Evolutionary conservation across 257 asterid genomes (phyloP).

Genomic region (Solanum pennellii): DNA sequence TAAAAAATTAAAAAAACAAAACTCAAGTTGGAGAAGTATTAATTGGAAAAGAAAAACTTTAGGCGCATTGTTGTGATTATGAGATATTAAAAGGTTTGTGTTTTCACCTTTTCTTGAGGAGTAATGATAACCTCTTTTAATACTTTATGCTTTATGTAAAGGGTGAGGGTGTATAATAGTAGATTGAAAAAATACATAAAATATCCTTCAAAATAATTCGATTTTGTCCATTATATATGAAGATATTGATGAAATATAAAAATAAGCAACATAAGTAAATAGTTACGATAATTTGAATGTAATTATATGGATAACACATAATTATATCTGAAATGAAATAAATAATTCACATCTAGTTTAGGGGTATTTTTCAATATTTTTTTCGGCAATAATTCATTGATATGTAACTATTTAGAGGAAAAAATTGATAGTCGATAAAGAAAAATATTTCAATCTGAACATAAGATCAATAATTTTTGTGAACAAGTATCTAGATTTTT

Average conservation of each 20-base stretch:
- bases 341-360: too few species aligned
- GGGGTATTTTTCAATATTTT: too few species aligned
- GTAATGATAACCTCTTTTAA: background rate
- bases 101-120: background rate
- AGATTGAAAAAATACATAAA: background rate
- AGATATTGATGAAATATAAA: background rate
- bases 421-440: background rate
- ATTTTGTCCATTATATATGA: background rate
- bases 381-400: accelerated
- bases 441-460: background rate
- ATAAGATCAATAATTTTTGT: background rate
- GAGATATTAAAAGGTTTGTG: background rate
- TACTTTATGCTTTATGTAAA: background rate
- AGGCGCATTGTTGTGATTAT: background rate
- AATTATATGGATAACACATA: background rate
- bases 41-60: background rate
- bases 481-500: background rate
- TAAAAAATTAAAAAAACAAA: too few species aligned
- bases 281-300: background rate
- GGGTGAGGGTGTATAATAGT: background rate
- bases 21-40: background rate
- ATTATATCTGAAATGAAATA: background rate
- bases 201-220: background rate
- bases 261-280: background rate
- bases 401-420: background rate